Evolutionary conservation across 495 filamentous ascomycete species (phyloP).

Genomic region (Aspergillus haitiensis): DNA sequence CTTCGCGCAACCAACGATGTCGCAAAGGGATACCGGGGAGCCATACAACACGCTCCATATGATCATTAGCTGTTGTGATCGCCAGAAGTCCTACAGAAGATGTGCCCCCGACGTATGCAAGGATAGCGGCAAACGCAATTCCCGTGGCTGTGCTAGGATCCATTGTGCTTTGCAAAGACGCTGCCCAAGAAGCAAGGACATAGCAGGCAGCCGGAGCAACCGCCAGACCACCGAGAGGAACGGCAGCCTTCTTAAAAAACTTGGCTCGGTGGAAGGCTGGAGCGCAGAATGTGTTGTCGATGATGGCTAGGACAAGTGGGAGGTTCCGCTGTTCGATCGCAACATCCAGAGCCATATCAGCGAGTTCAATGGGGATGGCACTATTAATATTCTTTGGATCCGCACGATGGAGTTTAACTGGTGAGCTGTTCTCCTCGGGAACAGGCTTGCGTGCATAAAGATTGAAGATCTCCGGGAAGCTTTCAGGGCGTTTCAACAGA

Average conservation of each 20-base stretch:
- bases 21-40: constrained; percentile 72
- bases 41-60: constrained; percentile 94
- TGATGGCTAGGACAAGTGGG: constrained; percentile 71
- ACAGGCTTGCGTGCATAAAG: constrained; percentile 84
- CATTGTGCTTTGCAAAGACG: constrained; percentile 66
- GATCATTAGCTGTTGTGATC: constrained; percentile 82
- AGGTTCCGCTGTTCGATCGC: constrained; percentile 79
- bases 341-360: constrained; percentile 67
- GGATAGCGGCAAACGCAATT: constrained; percentile 75
- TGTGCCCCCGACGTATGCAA: constrained; percentile 78
- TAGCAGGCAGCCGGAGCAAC: constrained; percentile 70
- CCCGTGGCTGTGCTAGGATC: constrained; percentile 67
- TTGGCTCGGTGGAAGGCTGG: constrained; percentile 72
- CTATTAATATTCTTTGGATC: constrained; percentile 67
- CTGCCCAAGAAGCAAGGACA: constrained; percentile 56
- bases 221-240: constrained; percentile 53
- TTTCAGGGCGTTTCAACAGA: constrained; percentile 66
- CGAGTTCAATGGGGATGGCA: constrained; percentile 66
- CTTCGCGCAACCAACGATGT: constrained; percentile 87
- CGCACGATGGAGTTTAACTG: constrained; percentile 58
- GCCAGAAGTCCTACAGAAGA: constrained; percentile 80
- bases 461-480: constrained; percentile 74
- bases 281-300: constrained; percentile 73
- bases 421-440: constrained; percentile 58
- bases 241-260: constrained; percentile 50